Percentiles rank a stretch among this genome's conserved stretches.
These are phyloP conservation scores for Colletotrichum lini DNA, from an alignment of 2,329 filamentous ascomycete genomes.

Conservation along the genomic window DNA sequence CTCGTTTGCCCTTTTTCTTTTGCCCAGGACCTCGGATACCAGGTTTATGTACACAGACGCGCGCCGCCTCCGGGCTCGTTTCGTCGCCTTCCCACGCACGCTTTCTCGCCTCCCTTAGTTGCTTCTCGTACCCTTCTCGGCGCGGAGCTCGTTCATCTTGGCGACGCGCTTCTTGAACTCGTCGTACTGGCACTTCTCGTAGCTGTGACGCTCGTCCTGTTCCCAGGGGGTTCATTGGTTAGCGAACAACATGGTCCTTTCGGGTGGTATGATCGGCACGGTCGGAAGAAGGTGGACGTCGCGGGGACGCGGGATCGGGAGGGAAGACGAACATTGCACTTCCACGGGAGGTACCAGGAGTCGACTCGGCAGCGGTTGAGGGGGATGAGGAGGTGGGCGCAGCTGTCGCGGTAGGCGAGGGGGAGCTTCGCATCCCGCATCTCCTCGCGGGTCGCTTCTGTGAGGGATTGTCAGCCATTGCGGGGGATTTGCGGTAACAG, in stretches of 20 bases:
- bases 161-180: conserved; percentile 99
- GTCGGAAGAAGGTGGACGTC: background rate
- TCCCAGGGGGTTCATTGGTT: conserved; percentile 17
- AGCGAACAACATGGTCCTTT: conserved; percentile 21
- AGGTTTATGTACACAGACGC: conserved; percentile 41
- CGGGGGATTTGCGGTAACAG: background rate
- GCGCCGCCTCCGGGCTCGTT: conserved; percentile 24
- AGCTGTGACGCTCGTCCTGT: conserved; percentile 95
- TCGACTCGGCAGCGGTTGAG: conserved; percentile 95
- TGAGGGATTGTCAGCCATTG: conserved; percentile 18
- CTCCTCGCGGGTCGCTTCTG: conserved; percentile 82
- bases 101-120: conserved; percentile 68
- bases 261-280: background rate
- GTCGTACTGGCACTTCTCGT: conserved; percentile 99
- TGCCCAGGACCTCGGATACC: conserved; percentile 25
- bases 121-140: conserved; percentile 85
- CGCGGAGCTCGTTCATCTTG: conserved; percentile 98
- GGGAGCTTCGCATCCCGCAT: conserved; percentile 94
- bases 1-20: conserved; percentile 16
- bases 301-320: background rate
- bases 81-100: conserved; percentile 41
- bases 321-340: conserved; percentile 83
- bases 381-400: conserved; percentile 93
- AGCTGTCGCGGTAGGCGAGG: conserved; percentile 93
- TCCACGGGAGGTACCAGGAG: conserved; percentile 96